Base-by-base conservation (phyloP, 2,329 filamentous ascomycete genomes). In the Aureobasidium namibiae region DNA sequence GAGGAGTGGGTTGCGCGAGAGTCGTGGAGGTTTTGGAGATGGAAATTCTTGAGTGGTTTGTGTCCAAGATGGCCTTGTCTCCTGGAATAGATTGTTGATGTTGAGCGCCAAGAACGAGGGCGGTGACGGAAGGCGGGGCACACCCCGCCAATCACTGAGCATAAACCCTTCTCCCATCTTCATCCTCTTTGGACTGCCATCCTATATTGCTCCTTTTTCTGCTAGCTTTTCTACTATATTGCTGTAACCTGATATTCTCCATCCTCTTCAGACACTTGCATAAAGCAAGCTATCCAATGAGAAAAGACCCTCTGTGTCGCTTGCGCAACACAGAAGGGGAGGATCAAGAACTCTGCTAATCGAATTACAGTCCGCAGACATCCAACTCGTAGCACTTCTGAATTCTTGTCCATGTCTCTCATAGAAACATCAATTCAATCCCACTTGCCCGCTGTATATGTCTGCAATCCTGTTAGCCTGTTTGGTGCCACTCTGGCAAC, bases 61-160 rank as follows among this genome's bases (percentile, higher is more conserved):
- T 31, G 39, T 45, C 14, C 52, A 26, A 26, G 39, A 57, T 14
- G 31, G 53, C 9, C n/a, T 31, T 56, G 13, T 23, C 54, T 46
- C 54, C 41, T 56, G 23, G 44, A 56, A 56, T 46, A 46, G 42
- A 57, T 57, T 57, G 54, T 57, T 57, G 41, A 57, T 48, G 54
- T 46, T 57, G 54, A 18, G 33, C 42, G 54, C 41, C 54, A 57
- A 57, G 54, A 46, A 34, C 14, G 36, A 16, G 52, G 42, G 54
- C 54, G 54, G 54, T 57, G 54, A 57, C 54, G 54, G 41, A 46
- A 16, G 31, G 54, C 54, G 54, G 54, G 54, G 54, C 41, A 26
- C 33, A 29, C 54, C 54, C 54, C 54, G 46, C 54, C 54, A 57
- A 57, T 57, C 54, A 57, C 33, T 39, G 16, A 31, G 11, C 29